Evolutionary conservation across 2,329 filamentous ascomycete species (phyloP), one percentile per base, ranked within the genome.

Genomic region (Aspergillus transmontanensis): DNA sequence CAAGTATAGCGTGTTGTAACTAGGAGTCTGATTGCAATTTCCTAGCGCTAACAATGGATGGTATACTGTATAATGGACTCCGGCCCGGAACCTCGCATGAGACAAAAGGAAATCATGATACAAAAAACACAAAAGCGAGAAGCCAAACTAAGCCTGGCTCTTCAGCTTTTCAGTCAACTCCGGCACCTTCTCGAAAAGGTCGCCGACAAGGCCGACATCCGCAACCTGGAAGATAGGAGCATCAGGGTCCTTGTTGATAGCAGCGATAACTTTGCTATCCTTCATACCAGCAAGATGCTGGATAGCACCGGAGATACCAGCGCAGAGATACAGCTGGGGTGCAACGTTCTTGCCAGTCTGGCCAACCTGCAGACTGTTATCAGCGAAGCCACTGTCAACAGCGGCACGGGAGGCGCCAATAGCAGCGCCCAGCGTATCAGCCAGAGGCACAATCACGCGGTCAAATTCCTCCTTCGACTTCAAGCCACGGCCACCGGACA

Each of bases 261-360:
- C 93, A 26, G 94, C 95, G 82, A 99, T 99, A 63, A 99, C 95
- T 84, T 99, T 99, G 84, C 93, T 97, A 77, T 99, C 95, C 86
- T 99, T 99, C 95, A 99, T 99, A 76, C 95, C 95, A 36, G 95
- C 95, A 80, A 99, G 81, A 84, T 99, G 95, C 82, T 99, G 95
- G 71, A 99, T 99, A 26, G 95, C 95, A 59, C 95, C 95, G 10
- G 93, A 97, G 72, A 99, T 98, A 75, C 95, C 95, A 14, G 94
- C 94, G 59, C 93, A 96, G 70, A 99, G 86, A 78, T 99, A 99
- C 65, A 99, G 83, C 79, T 99, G 90, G 64, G 95, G 95, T 54
- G 95, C 95, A 60, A 99, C 94, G 66, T 98, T 96, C 87, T 99
- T 99, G 74, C 95, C 95, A 16, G 95, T 99, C 85, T 99, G 95